phyloP scores from a whole-genome alignment of 345 rosid species.

The Populus deltoides region DNA sequence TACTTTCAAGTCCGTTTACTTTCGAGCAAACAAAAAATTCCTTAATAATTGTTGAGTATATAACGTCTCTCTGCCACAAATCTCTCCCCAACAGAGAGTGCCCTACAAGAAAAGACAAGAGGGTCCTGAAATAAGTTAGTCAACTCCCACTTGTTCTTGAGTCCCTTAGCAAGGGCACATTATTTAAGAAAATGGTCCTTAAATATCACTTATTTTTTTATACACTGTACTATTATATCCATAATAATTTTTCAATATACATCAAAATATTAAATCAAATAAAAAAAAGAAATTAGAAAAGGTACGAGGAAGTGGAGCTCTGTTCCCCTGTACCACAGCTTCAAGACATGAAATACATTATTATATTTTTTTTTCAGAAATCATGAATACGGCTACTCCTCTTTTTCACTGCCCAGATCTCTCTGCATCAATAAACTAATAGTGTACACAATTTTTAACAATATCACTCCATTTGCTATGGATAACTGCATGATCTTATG shows the following conservation, averaged over 20 bases:
- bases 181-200: too few species aligned
- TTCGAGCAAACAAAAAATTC: too few species aligned
- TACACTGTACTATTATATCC: too few species aligned
- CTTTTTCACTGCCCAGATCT: slow-evolving; percentile 60
- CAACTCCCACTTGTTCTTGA: background rate
- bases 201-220: too few species aligned
- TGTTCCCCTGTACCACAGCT: slow-evolving; percentile 45
- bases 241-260: too few species aligned
- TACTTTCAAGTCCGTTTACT: too few species aligned
- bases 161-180: background rate
- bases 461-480: too few species aligned
- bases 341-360: slow-evolving; percentile 31
- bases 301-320: slow-evolving; percentile 55
- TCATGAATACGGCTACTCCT: slow-evolving; percentile 36
- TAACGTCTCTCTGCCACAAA: too few species aligned
- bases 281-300: background rate
- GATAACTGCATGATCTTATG: background rate
- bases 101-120: too few species aligned
- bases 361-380: background rate
- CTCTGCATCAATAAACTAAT: slow-evolving; percentile 27
- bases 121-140: too few species aligned
- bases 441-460: background rate
- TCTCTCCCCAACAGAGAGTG: too few species aligned
- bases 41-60: too few species aligned
- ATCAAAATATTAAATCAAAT: background rate